Conservation (phyloP, 306 rosid species). For the Benincasa hispida region DNA sequence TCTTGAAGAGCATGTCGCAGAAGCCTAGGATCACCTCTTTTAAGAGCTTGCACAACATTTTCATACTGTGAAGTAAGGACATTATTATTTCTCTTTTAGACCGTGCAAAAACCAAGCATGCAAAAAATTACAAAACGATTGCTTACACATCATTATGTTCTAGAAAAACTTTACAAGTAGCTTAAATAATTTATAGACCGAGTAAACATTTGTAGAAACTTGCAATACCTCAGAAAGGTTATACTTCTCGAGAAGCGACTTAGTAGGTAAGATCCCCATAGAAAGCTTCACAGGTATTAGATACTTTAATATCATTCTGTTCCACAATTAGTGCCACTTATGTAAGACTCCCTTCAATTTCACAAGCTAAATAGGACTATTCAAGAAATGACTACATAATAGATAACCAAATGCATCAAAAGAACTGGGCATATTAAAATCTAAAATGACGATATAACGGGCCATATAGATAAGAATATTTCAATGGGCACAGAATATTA, state of each 20-base stretch:
- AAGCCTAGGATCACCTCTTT: slow-evolving; percentile 86
- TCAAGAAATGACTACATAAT: background rate
- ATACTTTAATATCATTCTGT: slow-evolving; percentile 86
- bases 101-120: background rate
- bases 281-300: slow-evolving; percentile 98
- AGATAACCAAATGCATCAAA: background rate
- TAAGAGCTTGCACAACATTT: slow-evolving; percentile 62
- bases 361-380: background rate
- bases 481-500: background rate
- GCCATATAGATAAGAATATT: background rate
- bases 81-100: background rate
- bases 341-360: background rate
- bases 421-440: background rate
- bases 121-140: no score
- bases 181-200: background rate
- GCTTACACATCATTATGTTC: background rate
- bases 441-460: background rate
- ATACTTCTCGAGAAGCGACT: slow-evolving; percentile 56
- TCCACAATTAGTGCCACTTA: slow-evolving; percentile 11
- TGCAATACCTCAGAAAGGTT: slow-evolving; percentile 67
- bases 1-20: slow-evolving; percentile 80
- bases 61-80: slow-evolving; percentile 41
- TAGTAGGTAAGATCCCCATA: slow-evolving; percentile 75
- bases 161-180: background rate
- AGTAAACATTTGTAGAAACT: background rate